These are phyloP conservation scores for Penicillium daleae DNA, from an alignment of 495 filamentous ascomycete genomes.

Conservation along the genomic window DNA sequence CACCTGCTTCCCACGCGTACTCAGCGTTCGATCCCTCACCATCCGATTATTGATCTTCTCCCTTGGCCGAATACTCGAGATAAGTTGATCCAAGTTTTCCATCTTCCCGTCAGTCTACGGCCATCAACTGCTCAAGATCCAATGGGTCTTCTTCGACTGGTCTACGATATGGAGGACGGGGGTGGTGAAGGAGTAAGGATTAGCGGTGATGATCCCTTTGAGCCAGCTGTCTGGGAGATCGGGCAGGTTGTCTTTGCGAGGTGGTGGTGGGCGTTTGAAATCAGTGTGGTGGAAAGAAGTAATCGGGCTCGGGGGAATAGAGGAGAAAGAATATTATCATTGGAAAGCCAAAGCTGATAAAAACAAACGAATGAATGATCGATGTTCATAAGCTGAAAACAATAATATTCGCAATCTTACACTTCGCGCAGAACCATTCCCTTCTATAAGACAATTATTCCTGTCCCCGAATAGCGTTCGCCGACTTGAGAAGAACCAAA, in stretches of 20 bases:
- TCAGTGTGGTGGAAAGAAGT: conserved; percentile 40
- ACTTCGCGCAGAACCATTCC: background rate
- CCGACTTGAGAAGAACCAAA: conserved; percentile 27
- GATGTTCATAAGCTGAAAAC: background rate
- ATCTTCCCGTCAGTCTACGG: conserved; percentile 40
- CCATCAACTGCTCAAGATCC: conserved; percentile 41
- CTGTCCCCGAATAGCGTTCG: conserved; percentile 17
- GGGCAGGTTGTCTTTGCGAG: conserved; percentile 35
- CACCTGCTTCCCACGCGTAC: conserved; percentile 34
- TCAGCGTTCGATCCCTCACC: conserved; percentile 45
- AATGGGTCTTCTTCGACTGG: conserved; percentile 41
- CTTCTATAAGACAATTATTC: background rate
- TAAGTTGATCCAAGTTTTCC: conserved; percentile 47
- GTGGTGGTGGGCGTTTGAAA: conserved; percentile 59
- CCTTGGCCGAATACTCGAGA: conserved; percentile 54
- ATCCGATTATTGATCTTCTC: conserved; percentile 53
- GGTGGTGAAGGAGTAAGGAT: conserved; percentile 46
- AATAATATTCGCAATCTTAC: background rate
- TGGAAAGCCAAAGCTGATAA: background rate
- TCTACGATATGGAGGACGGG: conserved; percentile 53
- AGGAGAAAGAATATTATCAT: conserved; percentile 19
- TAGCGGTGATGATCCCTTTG: conserved; percentile 39
- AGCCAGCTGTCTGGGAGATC: conserved; percentile 17
- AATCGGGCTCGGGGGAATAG: conserved; percentile 42
- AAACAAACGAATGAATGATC: background rate